phyloP scores from a whole-genome alignment of 116 monocot species.

The Posidonia oceanica region DNA sequence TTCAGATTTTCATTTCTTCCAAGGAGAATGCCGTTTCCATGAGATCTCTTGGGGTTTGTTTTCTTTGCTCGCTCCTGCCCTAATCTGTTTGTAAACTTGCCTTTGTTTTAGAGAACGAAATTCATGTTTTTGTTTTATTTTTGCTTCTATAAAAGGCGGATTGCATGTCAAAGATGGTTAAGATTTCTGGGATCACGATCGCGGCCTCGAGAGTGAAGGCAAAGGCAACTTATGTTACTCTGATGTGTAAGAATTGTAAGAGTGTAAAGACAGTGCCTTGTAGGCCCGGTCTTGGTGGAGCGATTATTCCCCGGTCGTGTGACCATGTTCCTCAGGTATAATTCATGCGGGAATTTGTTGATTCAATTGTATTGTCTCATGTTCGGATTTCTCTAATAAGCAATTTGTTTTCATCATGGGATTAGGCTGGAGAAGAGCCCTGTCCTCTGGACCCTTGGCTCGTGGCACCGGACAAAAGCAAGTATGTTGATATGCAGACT shows the following conservation, averaged over 20 bases:
- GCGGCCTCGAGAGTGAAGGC: conserved; percentile 97
- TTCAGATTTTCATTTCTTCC: conserved; percentile 86
- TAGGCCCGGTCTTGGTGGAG: conserved; percentile 92
- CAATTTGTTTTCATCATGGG: not conserved
- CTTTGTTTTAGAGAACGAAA: not conserved
- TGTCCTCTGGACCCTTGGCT: conserved; percentile 98
- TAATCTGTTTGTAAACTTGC: not conserved
- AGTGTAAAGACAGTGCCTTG: conserved; percentile 69
- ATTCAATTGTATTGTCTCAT: not conserved
- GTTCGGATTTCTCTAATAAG: not conserved
- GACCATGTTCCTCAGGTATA: conserved; percentile 78
- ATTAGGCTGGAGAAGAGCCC: conserved; percentile 81
- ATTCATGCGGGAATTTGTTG: not conserved
- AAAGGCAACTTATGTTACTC: conserved; percentile 94
- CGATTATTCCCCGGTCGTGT: conserved; percentile 88
- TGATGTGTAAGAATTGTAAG: conserved; percentile 94
- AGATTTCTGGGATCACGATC: conserved; percentile 87
- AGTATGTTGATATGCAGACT: conserved; percentile 97
- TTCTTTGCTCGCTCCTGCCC: not conserved
- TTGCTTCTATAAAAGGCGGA: conserved; percentile 46
- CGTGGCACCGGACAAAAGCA: conserved; percentile 86
- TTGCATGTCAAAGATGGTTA: conserved; percentile 91
- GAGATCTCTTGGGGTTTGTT: conserved; percentile 62
- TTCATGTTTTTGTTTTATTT: not conserved
- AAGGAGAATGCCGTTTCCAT: conserved; percentile 84